Evolutionary conservation across 805 yeast species (phyloP), one percentile per base, ranked within the genome.

Genomic region (Kuraishia piskuri): DNA sequence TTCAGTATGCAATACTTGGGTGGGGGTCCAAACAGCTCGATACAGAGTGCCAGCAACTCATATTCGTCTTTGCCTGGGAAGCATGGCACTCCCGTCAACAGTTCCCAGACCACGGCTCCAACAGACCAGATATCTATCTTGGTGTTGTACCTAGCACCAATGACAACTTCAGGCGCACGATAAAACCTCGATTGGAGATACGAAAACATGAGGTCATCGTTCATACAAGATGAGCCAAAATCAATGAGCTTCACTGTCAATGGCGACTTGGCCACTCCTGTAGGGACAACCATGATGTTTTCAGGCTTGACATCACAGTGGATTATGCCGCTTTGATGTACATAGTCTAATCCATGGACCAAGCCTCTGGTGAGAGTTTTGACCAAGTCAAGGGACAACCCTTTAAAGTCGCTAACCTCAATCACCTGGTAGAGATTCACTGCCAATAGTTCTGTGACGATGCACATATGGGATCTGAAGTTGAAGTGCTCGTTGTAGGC

Each of bases 301-400:
- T 88, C 96, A 0, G 96, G 96, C 62, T 90, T 90, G 54, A 90
- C 70, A 64, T 90, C 96, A 61, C 96, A 89, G 63, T 90, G 96
- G 23, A 90, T 80, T 6, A 90, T 76, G 12, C 75, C 71, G 24
- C 73, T 63, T 0, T 68, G 58, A 59, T 86, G 90, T 36, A 90
- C 71, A 57, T 73, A 82, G n/a, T 73, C 65, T 48, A 90, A 64
- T 0, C 88, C 91, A 7, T 70, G 64, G 14, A 88, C 66, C 2
- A 87, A 69, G 55, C 87, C 88, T 46, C 58, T 63, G 0, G 84
- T 69, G 62, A 88, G 76, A 23, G 61, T 61, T 57, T 68, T 64
- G 9, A 83, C 61, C 1, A 81, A 57, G 1, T 60, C 50, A 46
- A 73, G 63, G 9, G 74, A 68, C 22, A 84, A 63, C 0, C 88